phyloP scores from a whole-genome alignment of 192 early-diverging fungal species.

The Coemansia sp. region DNA sequence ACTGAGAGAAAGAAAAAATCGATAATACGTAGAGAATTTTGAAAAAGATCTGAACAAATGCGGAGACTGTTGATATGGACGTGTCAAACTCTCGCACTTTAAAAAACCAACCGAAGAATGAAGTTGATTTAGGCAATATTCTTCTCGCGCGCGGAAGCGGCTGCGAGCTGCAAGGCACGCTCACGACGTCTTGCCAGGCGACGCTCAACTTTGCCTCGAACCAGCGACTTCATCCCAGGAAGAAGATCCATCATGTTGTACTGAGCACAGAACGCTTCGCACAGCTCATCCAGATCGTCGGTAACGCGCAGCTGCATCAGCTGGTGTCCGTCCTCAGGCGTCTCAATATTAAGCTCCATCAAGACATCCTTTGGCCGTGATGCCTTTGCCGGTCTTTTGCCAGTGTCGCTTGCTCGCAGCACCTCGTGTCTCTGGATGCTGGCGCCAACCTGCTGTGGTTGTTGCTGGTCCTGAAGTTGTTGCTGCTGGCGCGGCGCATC shows the following conservation, averaged over 20 bases:
- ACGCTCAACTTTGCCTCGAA: conserved; percentile 51
- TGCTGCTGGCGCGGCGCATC: conserved; percentile 17
- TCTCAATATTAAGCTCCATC: conserved; percentile 56
- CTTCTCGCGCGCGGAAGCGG: conserved; percentile 11
- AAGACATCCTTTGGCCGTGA: conserved; percentile 37
- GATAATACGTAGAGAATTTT: not conserved
- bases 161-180: conserved; percentile 39
- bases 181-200: conserved; percentile 46
- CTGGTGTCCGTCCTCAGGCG: conserved; percentile 39
- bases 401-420: conserved; percentile 28
- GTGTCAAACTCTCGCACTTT: conserved; percentile 1
- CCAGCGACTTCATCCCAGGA: conserved; percentile 46
- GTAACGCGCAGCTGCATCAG: conserved; percentile 39
- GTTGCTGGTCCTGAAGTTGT: conserved; percentile 14
- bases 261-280: conserved; percentile 37
- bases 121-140: not conserved
- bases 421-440: conserved; percentile 27
- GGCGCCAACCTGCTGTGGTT: conserved; percentile 22
- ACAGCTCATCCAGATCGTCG: conserved; percentile 35
- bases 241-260: conserved; percentile 46
- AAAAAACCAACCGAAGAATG: conserved; percentile 11
- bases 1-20: not conserved
- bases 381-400: conserved; percentile 1
- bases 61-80: not conserved
- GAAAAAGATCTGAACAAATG: conserved; percentile 7